These are phyloP conservation scores for Solanum gandarillasii DNA, from an alignment of 257 asterid species.

Conservation along the genomic window DNA sequence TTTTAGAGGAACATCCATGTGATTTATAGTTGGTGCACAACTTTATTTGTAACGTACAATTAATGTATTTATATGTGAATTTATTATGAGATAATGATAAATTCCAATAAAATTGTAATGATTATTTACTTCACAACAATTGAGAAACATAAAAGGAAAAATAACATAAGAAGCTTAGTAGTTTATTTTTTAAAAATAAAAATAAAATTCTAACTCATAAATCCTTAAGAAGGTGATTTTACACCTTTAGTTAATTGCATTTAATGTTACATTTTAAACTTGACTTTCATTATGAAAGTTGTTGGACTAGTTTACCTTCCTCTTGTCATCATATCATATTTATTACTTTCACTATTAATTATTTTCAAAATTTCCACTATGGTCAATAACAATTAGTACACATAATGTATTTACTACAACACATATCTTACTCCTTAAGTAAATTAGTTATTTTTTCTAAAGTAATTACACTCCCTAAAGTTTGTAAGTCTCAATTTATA, in stretches of 20 bases:
- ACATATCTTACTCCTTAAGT: too few species aligned
- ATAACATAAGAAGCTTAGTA: too few species aligned
- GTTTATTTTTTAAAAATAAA: too few species aligned
- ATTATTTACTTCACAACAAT: not conserved
- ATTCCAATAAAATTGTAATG: not conserved
- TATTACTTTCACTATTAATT: not conserved
- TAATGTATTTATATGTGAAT: not conserved
- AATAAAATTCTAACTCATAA: not conserved
- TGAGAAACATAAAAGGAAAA: not conserved
- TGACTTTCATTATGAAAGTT: not conserved
- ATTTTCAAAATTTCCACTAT: not conserved
- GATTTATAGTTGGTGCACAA: not conserved
- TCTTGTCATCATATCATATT: not conserved
- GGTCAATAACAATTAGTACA: too few species aligned
- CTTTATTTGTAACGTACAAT: not conserved
- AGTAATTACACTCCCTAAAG: too few species aligned
- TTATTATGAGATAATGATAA: not conserved
- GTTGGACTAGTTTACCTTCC: not conserved
- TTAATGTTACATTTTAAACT: not conserved
- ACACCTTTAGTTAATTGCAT: not conserved
- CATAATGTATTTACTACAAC: too few species aligned
- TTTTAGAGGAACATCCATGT: not conserved
- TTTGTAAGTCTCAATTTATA: too few species aligned
- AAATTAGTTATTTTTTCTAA: too few species aligned
- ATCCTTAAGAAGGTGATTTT: not conserved